A percentile compares a stretch with the other conserved stretches of the same genome.
These are phyloP conservation scores for Nicotiana rustica DNA, from an alignment of 305 asterid species.

Conservation along the genomic window DNA sequence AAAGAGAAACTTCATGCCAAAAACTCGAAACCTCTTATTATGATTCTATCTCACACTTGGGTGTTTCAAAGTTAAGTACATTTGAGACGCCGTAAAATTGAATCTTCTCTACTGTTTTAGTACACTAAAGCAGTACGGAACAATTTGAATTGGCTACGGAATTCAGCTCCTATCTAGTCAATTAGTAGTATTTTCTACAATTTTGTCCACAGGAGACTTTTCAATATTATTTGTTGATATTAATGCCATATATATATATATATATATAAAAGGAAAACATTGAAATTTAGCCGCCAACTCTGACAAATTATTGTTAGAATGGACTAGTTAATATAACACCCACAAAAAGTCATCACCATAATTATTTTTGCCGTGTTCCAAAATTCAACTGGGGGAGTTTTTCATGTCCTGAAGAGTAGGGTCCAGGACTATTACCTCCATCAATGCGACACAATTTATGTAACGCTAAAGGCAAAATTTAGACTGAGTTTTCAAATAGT, in stretches of 20 bases:
- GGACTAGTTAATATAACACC: neutral
- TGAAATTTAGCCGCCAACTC: slow-evolving; percentile 14
- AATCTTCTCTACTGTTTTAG: neutral
- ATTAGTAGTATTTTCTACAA: neutral
- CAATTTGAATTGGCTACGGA: neutral
- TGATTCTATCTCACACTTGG: no score
- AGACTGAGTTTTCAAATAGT: neutral
- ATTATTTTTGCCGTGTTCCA: slow-evolving; percentile 2
- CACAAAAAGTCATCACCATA: neutral
- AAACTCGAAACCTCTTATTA: no score
- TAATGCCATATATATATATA: neutral
- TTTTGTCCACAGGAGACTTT: neutral
- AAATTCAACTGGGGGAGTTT: neutral
- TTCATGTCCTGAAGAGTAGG: neutral
- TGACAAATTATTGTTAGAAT: slow-evolving; percentile 3
- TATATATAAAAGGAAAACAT: neutral
- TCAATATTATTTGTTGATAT: neutral
- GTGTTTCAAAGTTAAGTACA: neutral
- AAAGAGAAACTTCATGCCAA: no score
- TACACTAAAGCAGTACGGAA: neutral
- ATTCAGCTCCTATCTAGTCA: neutral
- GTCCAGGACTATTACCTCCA: neutral
- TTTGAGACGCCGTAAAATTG: neutral
- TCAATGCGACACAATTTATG: neutral
- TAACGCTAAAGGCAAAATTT: neutral